phyloP scores from a whole-genome alignment of 129 eudicot genomes.

The Artemisia annua region DNA sequence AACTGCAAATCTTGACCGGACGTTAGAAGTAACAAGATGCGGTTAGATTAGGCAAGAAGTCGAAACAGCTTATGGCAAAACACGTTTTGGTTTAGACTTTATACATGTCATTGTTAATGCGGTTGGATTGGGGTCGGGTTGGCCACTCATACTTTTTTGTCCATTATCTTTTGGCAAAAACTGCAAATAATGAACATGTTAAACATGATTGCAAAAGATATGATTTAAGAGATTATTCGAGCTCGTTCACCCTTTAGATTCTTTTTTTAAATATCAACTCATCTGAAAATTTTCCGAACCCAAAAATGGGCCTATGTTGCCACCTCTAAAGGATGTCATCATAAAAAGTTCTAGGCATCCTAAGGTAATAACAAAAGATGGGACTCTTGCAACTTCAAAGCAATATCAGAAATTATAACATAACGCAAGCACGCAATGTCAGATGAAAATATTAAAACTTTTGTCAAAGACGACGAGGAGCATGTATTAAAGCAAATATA shows the following conservation, averaged over 20 bases:
- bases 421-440: not conserved
- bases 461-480: not conserved
- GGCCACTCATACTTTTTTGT: too few relatives aligned
- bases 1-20: not conserved
- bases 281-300: not conserved
- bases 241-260: not conserved
- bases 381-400: not conserved
- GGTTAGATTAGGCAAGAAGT: too few relatives aligned
- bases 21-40: not conserved
- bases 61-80: too few relatives aligned
- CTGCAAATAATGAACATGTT: too few relatives aligned
- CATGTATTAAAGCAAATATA: not conserved
- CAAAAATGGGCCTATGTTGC: not conserved
- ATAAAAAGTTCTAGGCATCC: not conserved
- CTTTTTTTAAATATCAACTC: not conserved
- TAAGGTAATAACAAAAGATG: not conserved
- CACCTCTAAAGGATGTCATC: not conserved
- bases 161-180: too few relatives aligned
- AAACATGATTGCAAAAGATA: too few relatives aligned
- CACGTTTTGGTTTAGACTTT: too few relatives aligned
- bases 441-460: not conserved
- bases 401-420: not conserved
- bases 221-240: too few relatives aligned
- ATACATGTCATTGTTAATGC: too few relatives aligned
- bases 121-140: too few relatives aligned